Evolutionary conservation across 352 stramenopile species (phyloP).

Genomic region (Phytophthora aleatoria): DNA sequence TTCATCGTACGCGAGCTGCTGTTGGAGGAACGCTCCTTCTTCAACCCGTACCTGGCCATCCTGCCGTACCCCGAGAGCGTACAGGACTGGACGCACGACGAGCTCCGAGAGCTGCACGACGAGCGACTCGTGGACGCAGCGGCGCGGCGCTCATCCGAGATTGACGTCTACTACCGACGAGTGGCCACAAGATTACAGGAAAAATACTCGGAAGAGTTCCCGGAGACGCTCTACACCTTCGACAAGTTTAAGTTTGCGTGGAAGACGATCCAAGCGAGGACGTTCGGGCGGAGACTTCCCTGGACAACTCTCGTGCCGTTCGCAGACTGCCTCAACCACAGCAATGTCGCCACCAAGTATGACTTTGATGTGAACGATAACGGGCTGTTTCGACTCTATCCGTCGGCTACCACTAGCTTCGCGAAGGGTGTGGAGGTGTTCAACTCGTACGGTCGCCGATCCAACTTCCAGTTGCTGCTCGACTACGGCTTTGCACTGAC

Average conservation of each 20-base stretch:
- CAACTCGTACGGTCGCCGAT: conserved; percentile 90
- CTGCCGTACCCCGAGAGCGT: conserved; percentile 82
- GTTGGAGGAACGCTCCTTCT: conserved; percentile 75
- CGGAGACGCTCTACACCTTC: conserved; percentile 55
- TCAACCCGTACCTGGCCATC: conserved; percentile 85
- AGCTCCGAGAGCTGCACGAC: conserved; percentile 79
- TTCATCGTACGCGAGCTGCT: conserved; percentile 85
- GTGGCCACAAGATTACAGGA: conserved; percentile 53
- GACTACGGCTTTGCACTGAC: conserved; percentile 93
- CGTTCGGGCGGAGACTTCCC: conserved; percentile 89
- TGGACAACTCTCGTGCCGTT: conserved; percentile 93
- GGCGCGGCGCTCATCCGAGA: conserved; percentile 52
- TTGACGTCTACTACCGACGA: conserved; percentile 60
- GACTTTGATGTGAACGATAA: conserved; percentile 69
- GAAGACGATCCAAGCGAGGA: conserved; percentile 91
- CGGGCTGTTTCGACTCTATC: conserved; percentile 70
- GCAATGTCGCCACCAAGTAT: conserved; percentile 91
- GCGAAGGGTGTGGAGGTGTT: conserved; percentile 78
- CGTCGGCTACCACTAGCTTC: conserved; percentile 64
- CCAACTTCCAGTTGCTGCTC: conserved; percentile 90
- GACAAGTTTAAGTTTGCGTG: conserved; percentile 84
- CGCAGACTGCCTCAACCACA: conserved; percentile 93
- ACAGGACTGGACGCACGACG: conserved; percentile 77
- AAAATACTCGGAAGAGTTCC: conserved; percentile 58
- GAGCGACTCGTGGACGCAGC: conserved; percentile 52